These are phyloP conservation scores for Monilinia polystroma DNA, from an alignment of 2,329 filamentous ascomycete species.

Conservation along the genomic window DNA sequence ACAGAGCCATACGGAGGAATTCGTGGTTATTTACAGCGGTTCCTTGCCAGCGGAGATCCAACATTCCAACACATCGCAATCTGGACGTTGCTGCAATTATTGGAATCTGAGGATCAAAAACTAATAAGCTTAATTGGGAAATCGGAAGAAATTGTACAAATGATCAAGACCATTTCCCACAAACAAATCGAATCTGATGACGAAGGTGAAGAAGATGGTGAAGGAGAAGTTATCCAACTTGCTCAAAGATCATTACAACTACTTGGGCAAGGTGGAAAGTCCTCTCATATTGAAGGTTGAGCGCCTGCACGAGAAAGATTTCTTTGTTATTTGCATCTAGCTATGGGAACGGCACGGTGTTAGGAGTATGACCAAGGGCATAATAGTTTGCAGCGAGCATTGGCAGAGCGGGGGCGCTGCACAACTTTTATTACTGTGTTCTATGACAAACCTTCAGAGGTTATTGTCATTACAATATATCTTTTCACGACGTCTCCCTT, in stretches of 20 bases:
- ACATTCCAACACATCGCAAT: conserved; percentile 99
- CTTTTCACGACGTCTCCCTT: conserved; percentile 34
- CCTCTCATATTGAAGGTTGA: conserved; percentile 75
- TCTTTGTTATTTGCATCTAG: conserved; percentile 40
- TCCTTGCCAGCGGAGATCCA: conserved; percentile 89
- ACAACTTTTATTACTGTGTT: conserved; percentile 27
- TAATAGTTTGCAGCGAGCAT: conserved; percentile 41
- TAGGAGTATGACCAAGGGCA: conserved; percentile 39
- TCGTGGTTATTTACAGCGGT: conserved; percentile 89
- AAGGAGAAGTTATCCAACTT: conserved; percentile 88
- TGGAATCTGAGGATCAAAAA: conserved; percentile 90
- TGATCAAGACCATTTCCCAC: conserved; percentile 89
- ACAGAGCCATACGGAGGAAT: conserved; percentile 88
- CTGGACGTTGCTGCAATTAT: conserved; percentile 92
- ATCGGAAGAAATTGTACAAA: conserved; percentile 85
- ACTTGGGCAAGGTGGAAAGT: conserved; percentile 74
- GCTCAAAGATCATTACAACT: conserved; percentile 88
- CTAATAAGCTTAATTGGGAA: conserved; percentile 87
- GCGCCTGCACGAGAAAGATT: conserved; percentile 34
- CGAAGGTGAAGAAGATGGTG: conserved; percentile 83
- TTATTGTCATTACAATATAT: conserved; percentile 30
- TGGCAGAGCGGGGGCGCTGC: conserved; percentile 36
- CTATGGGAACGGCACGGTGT: conserved; percentile 40
- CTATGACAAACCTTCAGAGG: conserved; percentile 26
- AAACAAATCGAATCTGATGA: conserved; percentile 85